phyloP scores from a whole-genome alignment of 257 asterid genomes.

The Solanum infundibuliforme region DNA sequence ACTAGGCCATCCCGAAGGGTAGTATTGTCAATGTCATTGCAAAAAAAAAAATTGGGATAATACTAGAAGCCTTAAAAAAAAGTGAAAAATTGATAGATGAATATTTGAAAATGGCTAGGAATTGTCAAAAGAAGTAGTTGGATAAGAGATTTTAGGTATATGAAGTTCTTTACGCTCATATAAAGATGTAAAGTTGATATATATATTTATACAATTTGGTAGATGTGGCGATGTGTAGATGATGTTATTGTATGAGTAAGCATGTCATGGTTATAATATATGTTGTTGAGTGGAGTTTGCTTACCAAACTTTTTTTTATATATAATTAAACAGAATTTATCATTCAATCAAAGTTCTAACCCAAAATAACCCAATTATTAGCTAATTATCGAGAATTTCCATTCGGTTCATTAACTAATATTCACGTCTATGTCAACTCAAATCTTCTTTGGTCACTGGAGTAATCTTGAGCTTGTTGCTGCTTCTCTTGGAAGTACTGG shows the following conservation, averaged over 20 bases:
- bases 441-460: not conserved
- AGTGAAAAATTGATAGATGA: not conserved
- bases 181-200: not conserved
- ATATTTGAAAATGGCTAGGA: not conserved
- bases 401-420: not conserved
- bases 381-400: not conserved
- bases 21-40: not conserved
- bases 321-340: not conserved
- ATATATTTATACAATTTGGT: not conserved
- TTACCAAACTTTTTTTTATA: not conserved
- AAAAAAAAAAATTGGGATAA: too few species aligned
- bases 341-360: not conserved
- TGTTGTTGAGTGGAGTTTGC: not conserved
- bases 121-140: not conserved
- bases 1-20: rapidly evolving
- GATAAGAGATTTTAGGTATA: not conserved
- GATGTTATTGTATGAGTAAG: not conserved
- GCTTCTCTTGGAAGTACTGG: not conserved
- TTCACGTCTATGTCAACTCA: not conserved
- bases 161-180: not conserved
- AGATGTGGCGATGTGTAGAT: not conserved
- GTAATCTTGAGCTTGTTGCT: not conserved
- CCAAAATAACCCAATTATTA: not conserved
- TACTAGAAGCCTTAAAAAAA: not conserved
- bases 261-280: not conserved